Conservation (phyloP, 225 moss, liverwort and hornwort genomes). For the Ulota crispa region DNA sequence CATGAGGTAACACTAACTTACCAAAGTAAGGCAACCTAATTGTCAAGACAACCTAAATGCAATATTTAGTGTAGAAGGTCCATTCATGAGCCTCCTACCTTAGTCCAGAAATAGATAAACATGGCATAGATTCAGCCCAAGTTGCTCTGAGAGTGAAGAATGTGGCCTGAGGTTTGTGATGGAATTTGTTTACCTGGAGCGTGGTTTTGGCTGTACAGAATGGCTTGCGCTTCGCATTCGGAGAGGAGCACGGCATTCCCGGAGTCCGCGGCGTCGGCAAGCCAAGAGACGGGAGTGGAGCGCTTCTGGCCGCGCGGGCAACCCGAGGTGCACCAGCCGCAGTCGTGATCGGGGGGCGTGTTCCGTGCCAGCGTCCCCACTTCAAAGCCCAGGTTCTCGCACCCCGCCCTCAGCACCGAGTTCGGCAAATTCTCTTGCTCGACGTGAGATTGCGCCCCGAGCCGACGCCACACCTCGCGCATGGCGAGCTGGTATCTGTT, state of each 20-base stretch:
- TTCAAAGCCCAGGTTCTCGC: slow-evolving; percentile 48
- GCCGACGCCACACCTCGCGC: slow-evolving; percentile 57
- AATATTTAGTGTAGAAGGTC: too few species aligned
- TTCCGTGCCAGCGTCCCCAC: slow-evolving; percentile 56
- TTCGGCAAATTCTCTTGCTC: slow-evolving; percentile 63
- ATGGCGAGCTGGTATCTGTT: slow-evolving; percentile 57
- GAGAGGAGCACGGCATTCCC: slow-evolving; percentile 60
- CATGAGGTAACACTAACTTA: too few species aligned
- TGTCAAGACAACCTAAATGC: too few species aligned
- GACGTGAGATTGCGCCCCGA: slow-evolving; percentile 37
- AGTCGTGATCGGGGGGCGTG: slow-evolving; percentile 44
- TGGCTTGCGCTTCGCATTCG: slow-evolving; percentile 48
- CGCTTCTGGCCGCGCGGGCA: slow-evolving; percentile 61
- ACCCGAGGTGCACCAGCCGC: slow-evolving; percentile 81
- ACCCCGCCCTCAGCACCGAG: slow-evolving; percentile 53
- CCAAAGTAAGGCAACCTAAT: too few species aligned
- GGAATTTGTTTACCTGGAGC: neutral
- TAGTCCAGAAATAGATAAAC: too few species aligned
- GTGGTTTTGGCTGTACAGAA: slow-evolving; percentile 34
- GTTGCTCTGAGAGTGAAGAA: too few species aligned
- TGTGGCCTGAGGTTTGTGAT: too few species aligned
- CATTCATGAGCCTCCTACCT: too few species aligned
- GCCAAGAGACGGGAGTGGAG: slow-evolving; percentile 63
- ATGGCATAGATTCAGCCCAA: too few species aligned
- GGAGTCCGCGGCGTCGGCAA: slow-evolving; percentile 56